Evolutionary conservation across 2,329 filamentous ascomycete species (phyloP).

Genomic region (Neurospora sp.): DNA sequence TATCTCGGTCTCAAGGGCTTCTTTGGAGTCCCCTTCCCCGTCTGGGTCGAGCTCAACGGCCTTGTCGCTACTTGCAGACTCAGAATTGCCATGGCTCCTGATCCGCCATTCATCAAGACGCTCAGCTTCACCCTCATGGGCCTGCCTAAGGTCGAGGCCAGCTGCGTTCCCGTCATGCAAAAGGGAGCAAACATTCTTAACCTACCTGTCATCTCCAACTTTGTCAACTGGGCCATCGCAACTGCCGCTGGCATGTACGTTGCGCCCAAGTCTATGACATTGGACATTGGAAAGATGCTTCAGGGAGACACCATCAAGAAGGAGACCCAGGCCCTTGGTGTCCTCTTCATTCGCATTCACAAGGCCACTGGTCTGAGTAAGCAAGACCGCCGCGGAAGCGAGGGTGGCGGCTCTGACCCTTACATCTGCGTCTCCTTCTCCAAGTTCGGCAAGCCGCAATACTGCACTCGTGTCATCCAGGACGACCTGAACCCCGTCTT

Average conservation of each 20-base stretch:
- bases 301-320: constrained; percentile 89
- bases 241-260: constrained; percentile 85
- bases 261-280: constrained; percentile 84
- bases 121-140: constrained; percentile 93
- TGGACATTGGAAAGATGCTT: constrained; percentile 84
- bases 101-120: constrained; percentile 86
- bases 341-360: constrained; percentile 90
- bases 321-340: constrained; percentile 72
- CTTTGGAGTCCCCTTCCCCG: constrained; percentile 78
- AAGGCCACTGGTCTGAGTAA: constrained; percentile 82
- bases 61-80: constrained; percentile 82
- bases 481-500: constrained; percentile 91
- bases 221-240: constrained; percentile 90
- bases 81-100: constrained; percentile 74
- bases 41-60: constrained; percentile 82
- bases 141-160: constrained; percentile 76
- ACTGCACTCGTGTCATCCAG: constrained; percentile 91
- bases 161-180: constrained; percentile 87
- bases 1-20: constrained; percentile 84
- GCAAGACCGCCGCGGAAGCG: constrained; percentile 73
- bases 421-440: constrained; percentile 94
- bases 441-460: constrained; percentile 96
- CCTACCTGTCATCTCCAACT: constrained; percentile 85
- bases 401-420: constrained; percentile 82
- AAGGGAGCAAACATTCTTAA: constrained; percentile 86